phyloP scores from a whole-genome alignment of 768 basidiomycete genomes.

The Phallus indusiatus region DNA sequence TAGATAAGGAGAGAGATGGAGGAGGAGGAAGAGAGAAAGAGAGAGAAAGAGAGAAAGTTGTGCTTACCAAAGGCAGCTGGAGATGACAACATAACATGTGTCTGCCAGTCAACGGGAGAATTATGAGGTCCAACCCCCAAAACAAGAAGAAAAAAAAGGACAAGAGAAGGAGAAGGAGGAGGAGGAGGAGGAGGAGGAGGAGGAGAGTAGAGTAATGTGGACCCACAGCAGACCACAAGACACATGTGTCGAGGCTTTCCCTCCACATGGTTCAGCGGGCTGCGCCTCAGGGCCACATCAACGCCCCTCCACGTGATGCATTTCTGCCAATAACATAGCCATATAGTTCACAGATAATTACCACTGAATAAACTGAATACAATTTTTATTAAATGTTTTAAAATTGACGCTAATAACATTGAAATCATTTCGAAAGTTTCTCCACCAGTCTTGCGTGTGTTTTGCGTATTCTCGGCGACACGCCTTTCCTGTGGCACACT shows the following conservation, averaged over 20 bases:
- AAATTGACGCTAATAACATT: no score
- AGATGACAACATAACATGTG: background rate
- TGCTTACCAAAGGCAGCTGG: background rate
- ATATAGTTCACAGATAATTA: no score
- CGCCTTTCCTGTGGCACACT: background rate
- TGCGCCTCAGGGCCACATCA: slow-evolving; percentile 5
- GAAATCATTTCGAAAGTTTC: background rate
- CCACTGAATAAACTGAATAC: no score
- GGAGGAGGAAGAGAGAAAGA: background rate
- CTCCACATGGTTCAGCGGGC: background rate
- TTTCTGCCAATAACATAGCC: background rate
- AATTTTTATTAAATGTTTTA: no score
- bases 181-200: slow-evolving; percentile 3
- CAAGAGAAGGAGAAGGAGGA: background rate
- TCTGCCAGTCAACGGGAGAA: background rate
- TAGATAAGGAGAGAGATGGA: background rate
- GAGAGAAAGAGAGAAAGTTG: background rate
- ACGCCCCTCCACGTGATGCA: background rate
- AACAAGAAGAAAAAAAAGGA: background rate
- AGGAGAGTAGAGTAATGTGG: slow-evolving; percentile 16
- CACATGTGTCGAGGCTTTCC: background rate
- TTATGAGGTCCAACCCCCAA: background rate
- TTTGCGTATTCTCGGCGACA: background rate
- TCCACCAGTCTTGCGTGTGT: background rate
- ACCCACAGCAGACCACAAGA: background rate